Percentiles rank a stretch among this genome's conserved stretches.
Evolutionary conservation across 2,329 filamentous ascomycete genomes (phyloP).

Genomic region (Juglanconis sp.): DNA sequence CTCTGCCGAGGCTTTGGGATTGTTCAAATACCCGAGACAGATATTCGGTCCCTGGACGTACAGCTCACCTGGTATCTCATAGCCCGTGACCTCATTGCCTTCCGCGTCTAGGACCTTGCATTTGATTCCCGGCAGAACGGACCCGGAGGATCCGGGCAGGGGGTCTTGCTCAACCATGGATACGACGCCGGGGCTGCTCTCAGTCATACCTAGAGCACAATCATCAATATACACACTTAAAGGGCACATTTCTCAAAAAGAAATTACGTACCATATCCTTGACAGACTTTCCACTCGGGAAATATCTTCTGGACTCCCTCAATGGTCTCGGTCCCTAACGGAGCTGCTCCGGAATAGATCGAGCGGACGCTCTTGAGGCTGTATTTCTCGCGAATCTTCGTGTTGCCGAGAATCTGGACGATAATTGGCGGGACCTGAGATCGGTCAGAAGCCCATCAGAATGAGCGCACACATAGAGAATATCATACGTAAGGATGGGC

Average conservation of each 20-base stretch:
- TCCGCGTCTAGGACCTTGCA: slow-evolving; percentile 64
- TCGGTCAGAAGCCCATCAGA: slow-evolving; percentile 28
- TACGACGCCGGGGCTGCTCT: slow-evolving; percentile 66
- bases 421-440: slow-evolving; percentile 67
- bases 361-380: slow-evolving; percentile 64
- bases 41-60: slow-evolving; percentile 75
- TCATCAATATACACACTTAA: neutral
- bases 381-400: slow-evolving; percentile 56
- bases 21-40: slow-evolving; percentile 80
- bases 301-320: slow-evolving; percentile 55
- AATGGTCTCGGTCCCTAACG: slow-evolving; percentile 67
- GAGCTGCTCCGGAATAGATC: slow-evolving; percentile 72
- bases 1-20: slow-evolving; percentile 75
- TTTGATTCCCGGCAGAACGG: slow-evolving; percentile 59
- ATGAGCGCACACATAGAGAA: neutral
- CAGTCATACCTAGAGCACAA: slow-evolving; percentile 58
- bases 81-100: slow-evolving; percentile 64
- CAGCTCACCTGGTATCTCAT: slow-evolving; percentile 75
- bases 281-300: slow-evolving; percentile 63
- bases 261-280: slow-evolving; percentile 62
- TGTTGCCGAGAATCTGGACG: slow-evolving; percentile 67
- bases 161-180: slow-evolving; percentile 57
- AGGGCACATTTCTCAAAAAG: neutral
- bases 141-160: slow-evolving; percentile 66
- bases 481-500: neutral